Evolutionary conservation across 805 yeast species (phyloP).

Genomic region (Vanderwaltozyma yarrowii): DNA sequence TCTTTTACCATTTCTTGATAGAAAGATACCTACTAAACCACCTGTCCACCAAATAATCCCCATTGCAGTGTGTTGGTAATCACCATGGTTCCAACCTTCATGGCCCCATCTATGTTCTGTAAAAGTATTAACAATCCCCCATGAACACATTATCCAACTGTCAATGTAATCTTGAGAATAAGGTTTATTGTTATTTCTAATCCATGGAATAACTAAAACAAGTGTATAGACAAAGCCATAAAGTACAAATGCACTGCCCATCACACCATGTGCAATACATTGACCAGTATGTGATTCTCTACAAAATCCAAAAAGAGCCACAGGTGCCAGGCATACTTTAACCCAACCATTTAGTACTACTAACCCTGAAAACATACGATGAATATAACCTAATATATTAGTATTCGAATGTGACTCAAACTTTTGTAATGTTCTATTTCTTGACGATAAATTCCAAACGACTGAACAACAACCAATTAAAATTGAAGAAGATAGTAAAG

Average conservation of each 20-base stretch:
- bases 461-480: slow-evolving; percentile 46
- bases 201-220: slow-evolving; percentile 67
- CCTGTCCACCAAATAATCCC: slow-evolving; percentile 97
- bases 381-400: slow-evolving; percentile 24
- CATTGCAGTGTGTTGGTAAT: slow-evolving; percentile 92
- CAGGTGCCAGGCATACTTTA: slow-evolving; percentile 68
- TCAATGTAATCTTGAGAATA: slow-evolving; percentile 82
- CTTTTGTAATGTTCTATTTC: slow-evolving; percentile 27
- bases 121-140: slow-evolving; percentile 93
- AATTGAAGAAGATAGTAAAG: slow-evolving; percentile 35
- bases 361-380: slow-evolving; percentile 39
- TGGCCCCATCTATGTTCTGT: slow-evolving; percentile 94
- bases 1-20: slow-evolving; percentile 59
- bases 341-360: slow-evolving; percentile 62
- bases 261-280: slow-evolving; percentile 93
- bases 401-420: slow-evolving; percentile 32
- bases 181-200: slow-evolving; percentile 38
- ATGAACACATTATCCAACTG: slow-evolving; percentile 63
- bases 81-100: slow-evolving; percentile 86
- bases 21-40: slow-evolving; percentile 73
- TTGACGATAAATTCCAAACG: slow-evolving; percentile 38
- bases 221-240: slow-evolving; percentile 66
- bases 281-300: slow-evolving; percentile 79
- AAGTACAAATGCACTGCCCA: slow-evolving; percentile 81
- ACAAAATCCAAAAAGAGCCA: slow-evolving; percentile 82